Percentiles rank a stretch among this genome's conserved stretches.
These are phyloP conservation scores for Phallus indusiatus DNA, from an alignment of 768 basidiomycete species.

Conservation along the genomic window DNA sequence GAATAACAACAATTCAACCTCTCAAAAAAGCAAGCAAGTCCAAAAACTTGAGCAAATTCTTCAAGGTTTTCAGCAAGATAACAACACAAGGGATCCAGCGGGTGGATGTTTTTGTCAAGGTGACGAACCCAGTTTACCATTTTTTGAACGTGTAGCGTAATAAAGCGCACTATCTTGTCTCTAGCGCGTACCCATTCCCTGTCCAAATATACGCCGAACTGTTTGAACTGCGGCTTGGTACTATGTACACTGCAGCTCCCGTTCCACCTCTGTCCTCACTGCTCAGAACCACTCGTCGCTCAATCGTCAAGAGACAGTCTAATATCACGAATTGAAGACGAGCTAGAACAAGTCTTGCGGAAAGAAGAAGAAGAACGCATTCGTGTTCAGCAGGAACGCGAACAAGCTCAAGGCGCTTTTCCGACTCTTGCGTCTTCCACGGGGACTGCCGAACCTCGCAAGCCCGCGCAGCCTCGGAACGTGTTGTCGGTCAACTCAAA, in stretches of 20 bases:
- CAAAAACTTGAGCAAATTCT: constrained; percentile 38
- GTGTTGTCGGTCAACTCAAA: constrained; percentile 49
- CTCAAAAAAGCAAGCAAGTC: constrained; percentile 41
- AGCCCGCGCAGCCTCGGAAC: constrained; percentile 37
- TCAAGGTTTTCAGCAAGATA: constrained; percentile 24
- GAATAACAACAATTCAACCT: constrained; percentile 16
- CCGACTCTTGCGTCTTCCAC: constrained; percentile 34
- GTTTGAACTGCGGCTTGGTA: constrained; percentile 50
- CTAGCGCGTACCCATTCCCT: constrained; percentile 49
- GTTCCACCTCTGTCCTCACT: constrained; percentile 45
- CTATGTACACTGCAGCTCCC: constrained; percentile 51
- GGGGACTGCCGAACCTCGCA: constrained; percentile 12
- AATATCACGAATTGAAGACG: constrained; percentile 32
- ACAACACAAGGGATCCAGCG: constrained; percentile 39
- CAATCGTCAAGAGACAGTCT: constrained; percentile 25
- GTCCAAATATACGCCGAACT: constrained; percentile 49
- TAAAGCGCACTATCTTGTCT: neutral
- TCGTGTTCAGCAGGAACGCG: constrained; percentile 37
- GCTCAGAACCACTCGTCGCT: constrained; percentile 31
- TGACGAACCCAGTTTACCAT: constrained; percentile 12
- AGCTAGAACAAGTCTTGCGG: constrained; percentile 33
- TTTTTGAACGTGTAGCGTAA: no score
- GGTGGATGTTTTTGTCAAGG: constrained; percentile 69
- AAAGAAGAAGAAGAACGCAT: constrained; percentile 42
- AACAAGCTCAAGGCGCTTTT: constrained; percentile 49